Evolutionary conservation across 148 eudicot genomes (phyloP), one percentile per base, ranked within the genome.

Genomic region (Silene latifolia): DNA sequence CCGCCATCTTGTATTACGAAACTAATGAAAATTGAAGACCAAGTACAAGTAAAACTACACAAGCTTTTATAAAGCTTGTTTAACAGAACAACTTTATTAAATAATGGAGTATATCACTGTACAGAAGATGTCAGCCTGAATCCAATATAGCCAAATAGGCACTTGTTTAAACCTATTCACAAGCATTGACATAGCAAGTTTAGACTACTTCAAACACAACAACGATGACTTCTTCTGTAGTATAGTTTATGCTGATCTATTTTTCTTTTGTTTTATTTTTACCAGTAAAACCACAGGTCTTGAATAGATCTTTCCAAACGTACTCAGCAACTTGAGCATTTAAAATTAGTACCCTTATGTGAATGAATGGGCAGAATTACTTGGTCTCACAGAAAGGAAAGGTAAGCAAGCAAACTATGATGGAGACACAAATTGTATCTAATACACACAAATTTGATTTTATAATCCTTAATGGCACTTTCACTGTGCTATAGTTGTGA

Each of bases 381-480:
- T n/a, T 13, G 7, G 42, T 65, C 51, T 57, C 35, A 13, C 66
- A 44, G 7, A 24, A 63, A 72, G 72, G 48, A 72, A 56, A 58
- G 65, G 32, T 57, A 35, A 8, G 42, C 79, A 72, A 72, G 80
- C 27, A 65, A 56, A 8, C 69, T 72, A 15, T 10, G 76, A 78
- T 14, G 12, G 72, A 10, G 69, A 78, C 72, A 71, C 32, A 77
- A 71, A 60, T 21, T 77, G n/a, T 63, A 12, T 64, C 10, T 29
- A 32, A 66, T 61, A 51, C n/a, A 20, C 65, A 56, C 29, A n/a
- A 58, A 47, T 68, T 58, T 68, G 63, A 14, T 70, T 73, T 71
- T 9, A 23, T 15, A 54, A 23, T 44, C 27, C 51, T 13, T 51
- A 51, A 51, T 51, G 56, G 56, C 14, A 51, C 17, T 51, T 7